Percentiles rank a stretch among this genome's conserved stretches.
Conservation (phyloP, 2,329 filamentous ascomycete genomes). For the Fusarium sp. region DNA sequence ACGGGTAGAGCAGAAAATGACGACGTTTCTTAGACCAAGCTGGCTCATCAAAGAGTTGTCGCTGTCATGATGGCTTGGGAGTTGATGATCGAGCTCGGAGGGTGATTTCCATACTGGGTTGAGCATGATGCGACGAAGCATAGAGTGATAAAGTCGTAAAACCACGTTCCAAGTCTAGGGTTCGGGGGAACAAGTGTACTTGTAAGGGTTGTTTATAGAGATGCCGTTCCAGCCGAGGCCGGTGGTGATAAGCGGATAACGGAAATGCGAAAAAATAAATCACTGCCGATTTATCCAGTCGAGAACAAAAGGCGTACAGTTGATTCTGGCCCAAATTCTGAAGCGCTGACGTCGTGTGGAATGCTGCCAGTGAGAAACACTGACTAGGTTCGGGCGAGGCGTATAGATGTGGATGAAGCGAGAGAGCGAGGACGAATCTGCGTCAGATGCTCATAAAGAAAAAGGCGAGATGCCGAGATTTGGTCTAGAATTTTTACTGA, state of each 20-base stretch:
- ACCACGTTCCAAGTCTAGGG: not conserved
- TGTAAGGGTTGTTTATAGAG: slow-evolving; percentile 3
- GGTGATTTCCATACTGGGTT: slow-evolving; percentile 40
- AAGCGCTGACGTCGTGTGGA: slow-evolving; percentile 7
- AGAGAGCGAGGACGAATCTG: not conserved
- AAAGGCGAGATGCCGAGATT: not conserved
- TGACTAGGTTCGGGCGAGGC: slow-evolving; percentile 33
- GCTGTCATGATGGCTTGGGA: slow-evolving; percentile 22
- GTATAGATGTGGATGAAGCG: slow-evolving; percentile 8
- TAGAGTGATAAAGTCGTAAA: not conserved
- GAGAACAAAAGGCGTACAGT: not conserved
- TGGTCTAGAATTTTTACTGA: not conserved
- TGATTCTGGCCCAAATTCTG: not conserved
- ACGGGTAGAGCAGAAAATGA: slow-evolving; percentile 56
- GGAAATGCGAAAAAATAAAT: not conserved
- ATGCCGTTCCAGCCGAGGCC: slow-evolving; percentile 1
- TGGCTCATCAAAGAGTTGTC: slow-evolving; percentile 38
- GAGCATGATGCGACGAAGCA: slow-evolving; percentile 32
- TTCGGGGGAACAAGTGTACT: not conserved
- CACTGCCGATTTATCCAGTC: slow-evolving; percentile 11
- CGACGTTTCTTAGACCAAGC: slow-evolving; percentile 45
- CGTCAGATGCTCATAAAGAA: not conserved
- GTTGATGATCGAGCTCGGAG: slow-evolving; percentile 38
- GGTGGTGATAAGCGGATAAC: not conserved
- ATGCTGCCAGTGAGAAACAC: slow-evolving; percentile 20